phyloP scores from a whole-genome alignment of 257 asterid species.

The Craterostigma plantagineum region DNA sequence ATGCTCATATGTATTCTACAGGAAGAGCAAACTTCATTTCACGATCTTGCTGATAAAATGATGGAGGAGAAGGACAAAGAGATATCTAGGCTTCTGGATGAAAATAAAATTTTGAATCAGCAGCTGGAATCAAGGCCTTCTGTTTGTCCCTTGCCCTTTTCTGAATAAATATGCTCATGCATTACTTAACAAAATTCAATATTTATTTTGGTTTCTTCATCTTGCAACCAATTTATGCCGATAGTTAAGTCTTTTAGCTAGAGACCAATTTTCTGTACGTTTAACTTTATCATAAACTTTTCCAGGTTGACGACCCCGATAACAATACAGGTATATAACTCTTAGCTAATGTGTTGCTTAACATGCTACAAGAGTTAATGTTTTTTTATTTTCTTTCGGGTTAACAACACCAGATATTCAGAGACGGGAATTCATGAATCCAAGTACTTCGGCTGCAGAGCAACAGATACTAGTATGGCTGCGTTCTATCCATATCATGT shows the following conservation, averaged over 20 bases:
- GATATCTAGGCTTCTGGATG: slow-evolving; percentile 69
- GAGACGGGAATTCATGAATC: slow-evolving; percentile 41
- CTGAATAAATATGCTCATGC: slow-evolving; percentile 6
- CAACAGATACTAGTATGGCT: slow-evolving; percentile 82
- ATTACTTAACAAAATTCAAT: slow-evolving; percentile 10
- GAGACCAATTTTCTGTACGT: background rate
- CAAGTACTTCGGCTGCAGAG: slow-evolving; percentile 66
- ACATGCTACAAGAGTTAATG: background rate
- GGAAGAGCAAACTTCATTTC: slow-evolving; percentile 77
- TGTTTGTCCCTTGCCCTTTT: slow-evolving; percentile 26
- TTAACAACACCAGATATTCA: slow-evolving; percentile 27
- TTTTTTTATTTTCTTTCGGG: slow-evolving; percentile 1
- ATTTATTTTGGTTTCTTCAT: slow-evolving; percentile 1
- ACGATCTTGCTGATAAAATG: slow-evolving; percentile 96
- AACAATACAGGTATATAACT: slow-evolving; percentile 36
- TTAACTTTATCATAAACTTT: slow-evolving; percentile 2
- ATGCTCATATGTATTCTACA: slow-evolving; percentile 14
- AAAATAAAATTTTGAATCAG: slow-evolving; percentile 48
- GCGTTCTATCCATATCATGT: slow-evolving; percentile 8
- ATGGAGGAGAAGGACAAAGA: slow-evolving; percentile 91
- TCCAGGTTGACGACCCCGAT: slow-evolving; percentile 41
- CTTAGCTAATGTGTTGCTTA: background rate
- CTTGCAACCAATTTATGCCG: too few species aligned
- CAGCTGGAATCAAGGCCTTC: slow-evolving; percentile 50
- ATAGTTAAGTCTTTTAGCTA: too few species aligned